Conservation (phyloP, 2,329 filamentous ascomycete species). For the Sclerotinia subarctica region DNA sequence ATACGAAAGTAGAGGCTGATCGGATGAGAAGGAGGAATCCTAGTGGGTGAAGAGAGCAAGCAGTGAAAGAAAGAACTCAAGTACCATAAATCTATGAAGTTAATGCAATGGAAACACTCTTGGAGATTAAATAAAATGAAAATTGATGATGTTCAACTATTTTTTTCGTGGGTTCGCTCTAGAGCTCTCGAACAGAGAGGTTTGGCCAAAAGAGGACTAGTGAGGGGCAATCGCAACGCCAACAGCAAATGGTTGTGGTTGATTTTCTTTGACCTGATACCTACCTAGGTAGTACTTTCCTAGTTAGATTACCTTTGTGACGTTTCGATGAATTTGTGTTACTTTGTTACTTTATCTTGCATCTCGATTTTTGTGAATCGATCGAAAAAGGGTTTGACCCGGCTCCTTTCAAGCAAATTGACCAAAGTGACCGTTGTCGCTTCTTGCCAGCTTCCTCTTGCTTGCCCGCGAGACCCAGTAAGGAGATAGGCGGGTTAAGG, state of each 20-base stretch:
- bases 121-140: neutral
- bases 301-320: too few relatives aligned
- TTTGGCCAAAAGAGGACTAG: constrained; percentile 22
- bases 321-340: too few relatives aligned
- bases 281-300: neutral
- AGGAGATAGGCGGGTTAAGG: neutral
- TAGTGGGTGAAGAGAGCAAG: neutral
- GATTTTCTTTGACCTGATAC: neutral
- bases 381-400: neutral
- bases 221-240: constrained; percentile 21
- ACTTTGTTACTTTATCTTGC: neutral
- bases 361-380: neutral
- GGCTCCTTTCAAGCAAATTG: neutral
- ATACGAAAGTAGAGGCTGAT: neutral
- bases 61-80: neutral
- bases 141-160: neutral
- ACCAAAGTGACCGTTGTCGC: neutral
- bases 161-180: neutral
- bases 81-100: neutral
- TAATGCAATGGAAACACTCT: neutral
- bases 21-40: neutral
- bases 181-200: neutral
- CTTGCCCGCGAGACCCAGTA: too few relatives aligned
- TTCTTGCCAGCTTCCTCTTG: neutral
- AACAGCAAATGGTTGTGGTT: neutral